phyloP scores from a whole-genome alignment of 495 filamentous ascomycete species.

The Cercophora scortea region DNA sequence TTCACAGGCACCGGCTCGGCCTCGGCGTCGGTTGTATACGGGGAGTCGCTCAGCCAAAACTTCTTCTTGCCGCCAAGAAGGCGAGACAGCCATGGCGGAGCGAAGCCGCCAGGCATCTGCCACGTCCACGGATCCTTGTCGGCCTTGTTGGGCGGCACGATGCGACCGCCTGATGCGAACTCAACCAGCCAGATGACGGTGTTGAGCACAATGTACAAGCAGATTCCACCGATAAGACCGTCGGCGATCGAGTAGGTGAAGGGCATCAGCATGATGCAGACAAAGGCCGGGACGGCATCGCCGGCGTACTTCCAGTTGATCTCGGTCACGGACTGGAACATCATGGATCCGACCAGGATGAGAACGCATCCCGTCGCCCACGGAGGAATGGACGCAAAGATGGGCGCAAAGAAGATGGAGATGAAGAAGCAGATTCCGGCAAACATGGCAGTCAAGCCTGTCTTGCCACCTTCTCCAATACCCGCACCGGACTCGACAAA shows the following conservation, averaged over 20 bases:
- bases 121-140: conserved; percentile 70
- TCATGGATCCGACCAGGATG: conserved; percentile 72
- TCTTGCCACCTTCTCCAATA: conserved; percentile 76
- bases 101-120: conserved; percentile 55
- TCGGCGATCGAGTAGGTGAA: conserved; percentile 77
- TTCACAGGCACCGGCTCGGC: background rate
- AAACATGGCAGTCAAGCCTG: conserved; percentile 69
- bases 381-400: conserved; percentile 75
- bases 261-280: conserved; percentile 77
- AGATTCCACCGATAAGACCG: conserved; percentile 67
- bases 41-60: conserved; percentile 14
- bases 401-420: conserved; percentile 77
- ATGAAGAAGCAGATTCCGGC: conserved; percentile 79
- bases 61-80: conserved; percentile 50
- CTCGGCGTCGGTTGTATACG: background rate
- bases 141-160: conserved; percentile 63
- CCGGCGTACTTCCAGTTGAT: conserved; percentile 81
- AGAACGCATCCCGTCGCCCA: conserved; percentile 82
- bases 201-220: conserved; percentile 66
- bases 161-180: conserved; percentile 53
- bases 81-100: conserved; percentile 62
- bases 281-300: conserved; percentile 71
- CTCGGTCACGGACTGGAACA: conserved; percentile 63
- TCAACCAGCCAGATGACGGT: conserved; percentile 55
- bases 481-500: conserved; percentile 80